phyloP scores from a whole-genome alignment of 2,329 filamentous ascomycete species.

The Aspergillus glaucus region DNA sequence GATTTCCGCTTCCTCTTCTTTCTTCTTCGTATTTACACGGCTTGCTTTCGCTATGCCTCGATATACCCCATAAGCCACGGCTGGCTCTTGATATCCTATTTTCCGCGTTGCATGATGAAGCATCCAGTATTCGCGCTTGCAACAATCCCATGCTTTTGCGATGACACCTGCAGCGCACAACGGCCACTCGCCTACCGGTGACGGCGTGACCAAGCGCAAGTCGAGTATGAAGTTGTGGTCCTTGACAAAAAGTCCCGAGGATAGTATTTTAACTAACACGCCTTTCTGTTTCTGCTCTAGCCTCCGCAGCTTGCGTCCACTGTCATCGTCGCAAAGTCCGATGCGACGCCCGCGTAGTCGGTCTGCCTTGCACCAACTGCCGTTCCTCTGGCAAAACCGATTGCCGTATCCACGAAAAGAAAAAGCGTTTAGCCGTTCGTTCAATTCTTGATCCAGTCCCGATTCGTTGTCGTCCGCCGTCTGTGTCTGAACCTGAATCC shows the following conservation, averaged over 20 bases:
- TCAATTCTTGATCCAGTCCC: constrained; percentile 41
- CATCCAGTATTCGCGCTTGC: neutral
- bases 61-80: neutral
- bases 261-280: neutral
- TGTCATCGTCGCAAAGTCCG: constrained; percentile 49
- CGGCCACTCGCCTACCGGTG: constrained; percentile 24
- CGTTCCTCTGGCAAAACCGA: constrained; percentile 35
- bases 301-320: constrained; percentile 42
- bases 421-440: constrained; percentile 39
- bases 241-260: neutral
- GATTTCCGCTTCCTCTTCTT: neutral
- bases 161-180: constrained; percentile 34
- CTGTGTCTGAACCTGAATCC: constrained; percentile 17
- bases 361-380: constrained; percentile 46
- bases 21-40: neutral
- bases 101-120: neutral
- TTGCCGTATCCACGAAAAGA: constrained; percentile 48
- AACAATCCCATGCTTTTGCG: constrained; percentile 16
- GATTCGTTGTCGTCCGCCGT: constrained; percentile 37
- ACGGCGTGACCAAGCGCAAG: constrained; percentile 35
- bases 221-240: constrained; percentile 22
- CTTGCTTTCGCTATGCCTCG: neutral
- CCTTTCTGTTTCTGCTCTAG: constrained; percentile 13
- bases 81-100: neutral
- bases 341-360: constrained; percentile 45